Evolutionary conservation across 352 stramenopile genomes (phyloP).

Genomic region (Thalassiosira ordinaria): DNA sequence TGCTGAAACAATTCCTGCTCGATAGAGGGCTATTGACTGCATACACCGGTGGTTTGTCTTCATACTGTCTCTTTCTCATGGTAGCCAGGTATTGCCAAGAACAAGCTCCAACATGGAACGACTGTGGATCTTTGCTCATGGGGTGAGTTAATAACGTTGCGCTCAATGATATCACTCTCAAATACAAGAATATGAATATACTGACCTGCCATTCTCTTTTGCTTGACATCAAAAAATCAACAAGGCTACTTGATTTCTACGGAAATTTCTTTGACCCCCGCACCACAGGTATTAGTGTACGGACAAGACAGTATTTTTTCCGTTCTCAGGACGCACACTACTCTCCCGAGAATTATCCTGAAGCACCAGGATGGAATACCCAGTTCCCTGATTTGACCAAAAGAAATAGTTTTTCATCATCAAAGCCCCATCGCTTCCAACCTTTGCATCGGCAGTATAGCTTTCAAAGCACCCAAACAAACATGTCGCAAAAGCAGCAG

Average conservation of each 20-base stretch:
- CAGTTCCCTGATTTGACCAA: slow-evolving; percentile 41
- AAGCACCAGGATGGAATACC: slow-evolving; percentile 31
- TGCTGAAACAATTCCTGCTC: slow-evolving; percentile 92
- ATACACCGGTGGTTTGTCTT: slow-evolving; percentile 96
- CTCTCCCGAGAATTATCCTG: slow-evolving; percentile 13
- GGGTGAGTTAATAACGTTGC: slow-evolving; percentile 66
- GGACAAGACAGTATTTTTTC: slow-evolving; percentile 77
- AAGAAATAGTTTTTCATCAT: slow-evolving; percentile 35
- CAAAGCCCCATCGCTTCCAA: slow-evolving; percentile 42
- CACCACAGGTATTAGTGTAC: slow-evolving; percentile 78
- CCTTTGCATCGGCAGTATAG: slow-evolving; percentile 46
- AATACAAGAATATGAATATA: too few species aligned
- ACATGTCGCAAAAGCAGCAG: slow-evolving; percentile 27
- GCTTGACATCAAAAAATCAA: too few species aligned
- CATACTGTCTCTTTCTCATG: slow-evolving; percentile 95
- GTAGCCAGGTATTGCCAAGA: slow-evolving; percentile 92
- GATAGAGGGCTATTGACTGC: slow-evolving; percentile 93
- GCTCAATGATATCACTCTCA: too few species aligned
- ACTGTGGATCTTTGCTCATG: slow-evolving; percentile 95
- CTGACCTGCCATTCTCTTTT: too few species aligned
- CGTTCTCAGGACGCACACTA: slow-evolving; percentile 53
- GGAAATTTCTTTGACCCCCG: slow-evolving; percentile 89
- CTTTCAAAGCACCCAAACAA: slow-evolving; percentile 38
- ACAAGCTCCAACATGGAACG: slow-evolving; percentile 76
- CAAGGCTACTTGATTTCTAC: slow-evolving; percentile 95